Base-by-base conservation (phyloP, 495 filamentous ascomycete species). In the Aspergillus incahuasiensis region DNA sequence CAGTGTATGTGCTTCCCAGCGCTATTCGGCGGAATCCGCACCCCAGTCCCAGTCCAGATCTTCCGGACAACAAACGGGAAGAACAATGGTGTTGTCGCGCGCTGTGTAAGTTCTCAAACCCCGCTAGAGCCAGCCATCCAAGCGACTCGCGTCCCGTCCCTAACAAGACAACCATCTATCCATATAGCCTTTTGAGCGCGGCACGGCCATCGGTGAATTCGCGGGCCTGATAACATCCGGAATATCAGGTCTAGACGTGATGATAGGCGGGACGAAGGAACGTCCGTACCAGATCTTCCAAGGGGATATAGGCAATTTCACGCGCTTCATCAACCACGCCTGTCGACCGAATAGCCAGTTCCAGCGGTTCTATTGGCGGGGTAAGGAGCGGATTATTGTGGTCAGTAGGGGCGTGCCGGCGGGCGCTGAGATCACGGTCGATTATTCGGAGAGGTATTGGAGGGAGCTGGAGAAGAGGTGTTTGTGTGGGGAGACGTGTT, bases 391-490 rank as follows among this genome's bases (percentile, higher is more conserved):
- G 15, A 74, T 74, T 39, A 63, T 76, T 43, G 64, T 76, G 5
- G 72, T 75, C 7, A 70, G 65, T 12, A 67, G 67, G 46, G 72
- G 71, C 3, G 68, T 73, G 15, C 52, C 55, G 15, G 69, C 73
- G 1, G 72, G 68, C 6, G 60, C 52, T n/a, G 73, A 74, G 58
- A 61, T 75, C 34, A 74, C 71, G 18, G 74, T 74, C 13, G 71
- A 74, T 53, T 75, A 74, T 54, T 70, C 66, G n/a, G 68, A 72
- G 46, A 57, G 65, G 40, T 74, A 75, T 51, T 75, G 72, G 71
- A 65, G 61, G 40, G 59, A 64, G n/a, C 50, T 74, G 25, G 63
- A 72, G 52, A 75, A 77, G 61, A 63, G 52, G 16, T 75, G 71
- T 59, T 53, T 70, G 1, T 77, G 73, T 55, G 70, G 74, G 13